A percentile compares a stretch with the other conserved stretches of the same genome.
Conservation (phyloP, 2,329 filamentous ascomycete genomes). For the Xylaria sp. region DNA sequence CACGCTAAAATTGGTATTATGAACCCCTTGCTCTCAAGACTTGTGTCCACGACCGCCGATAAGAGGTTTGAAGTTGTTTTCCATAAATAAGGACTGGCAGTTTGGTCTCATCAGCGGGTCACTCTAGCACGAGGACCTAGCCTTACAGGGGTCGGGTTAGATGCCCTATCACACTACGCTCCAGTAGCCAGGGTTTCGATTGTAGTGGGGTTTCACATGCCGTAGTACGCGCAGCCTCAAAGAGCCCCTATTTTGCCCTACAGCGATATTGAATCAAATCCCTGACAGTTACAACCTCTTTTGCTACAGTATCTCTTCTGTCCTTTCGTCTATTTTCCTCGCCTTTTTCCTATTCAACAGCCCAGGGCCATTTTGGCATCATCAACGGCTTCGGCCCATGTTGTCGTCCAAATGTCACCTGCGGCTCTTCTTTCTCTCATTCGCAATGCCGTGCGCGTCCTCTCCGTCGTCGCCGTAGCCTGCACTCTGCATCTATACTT, state of each 20-base stretch:
- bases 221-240: neutral
- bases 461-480: constrained; percentile 74
- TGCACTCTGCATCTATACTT: constrained; percentile 85
- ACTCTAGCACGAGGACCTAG: no score
- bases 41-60: neutral
- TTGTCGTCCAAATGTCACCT: constrained; percentile 62
- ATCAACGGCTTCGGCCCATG: constrained; percentile 49
- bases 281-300: neutral
- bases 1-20: neutral
- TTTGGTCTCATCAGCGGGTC: no score
- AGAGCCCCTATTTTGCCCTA: constrained; percentile 29
- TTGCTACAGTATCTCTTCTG: neutral
- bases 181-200: no score
- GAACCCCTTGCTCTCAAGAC: neutral
- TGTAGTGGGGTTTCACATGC: neutral
- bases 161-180: no score
- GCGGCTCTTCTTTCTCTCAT: constrained; percentile 64
- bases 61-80: neutral
- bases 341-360: constrained; percentile 27
- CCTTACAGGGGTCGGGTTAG: neutral
- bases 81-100: no score
- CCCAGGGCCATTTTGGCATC: constrained; percentile 41
- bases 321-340: constrained; percentile 1
- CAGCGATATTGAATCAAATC: neutral
- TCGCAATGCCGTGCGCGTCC: constrained; percentile 66